Percentiles rank a stretch among this genome's conserved stretches.
phyloP scores from a whole-genome alignment of 768 basidiomycete genomes.

The Nidularia pulvinata region DNA sequence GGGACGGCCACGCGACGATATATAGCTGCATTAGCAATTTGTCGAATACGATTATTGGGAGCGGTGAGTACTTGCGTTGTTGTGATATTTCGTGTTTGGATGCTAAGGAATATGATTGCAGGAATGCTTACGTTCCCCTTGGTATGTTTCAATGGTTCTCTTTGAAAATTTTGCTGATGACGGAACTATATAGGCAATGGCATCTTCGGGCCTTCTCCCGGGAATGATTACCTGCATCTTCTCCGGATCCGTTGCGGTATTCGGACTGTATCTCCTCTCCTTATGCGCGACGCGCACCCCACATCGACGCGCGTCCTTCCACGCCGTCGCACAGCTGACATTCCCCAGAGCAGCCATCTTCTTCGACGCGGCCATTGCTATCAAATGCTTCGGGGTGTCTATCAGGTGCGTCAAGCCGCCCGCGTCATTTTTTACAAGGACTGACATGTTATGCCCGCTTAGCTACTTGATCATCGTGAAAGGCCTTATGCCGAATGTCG shows the following conservation, averaged over 20 bases:
- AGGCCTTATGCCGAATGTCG: slow-evolving; percentile 91
- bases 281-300: slow-evolving; percentile 77
- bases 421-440: no score
- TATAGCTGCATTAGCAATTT: slow-evolving; percentile 77
- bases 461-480: slow-evolving; percentile 94
- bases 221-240: slow-evolving; percentile 88
- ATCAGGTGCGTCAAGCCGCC: no score
- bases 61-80: slow-evolving; percentile 50
- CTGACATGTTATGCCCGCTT: no score
- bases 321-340: slow-evolving; percentile 80
- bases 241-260: slow-evolving; percentile 73
- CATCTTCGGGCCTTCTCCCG: slow-evolving; percentile 87
- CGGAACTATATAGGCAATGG: slow-evolving; percentile 65
- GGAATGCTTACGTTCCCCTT: slow-evolving; percentile 91
- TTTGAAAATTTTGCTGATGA: background rate
- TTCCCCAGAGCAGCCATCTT: slow-evolving; percentile 87
- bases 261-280: slow-evolving; percentile 90
- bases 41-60: slow-evolving; percentile 90
- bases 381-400: slow-evolving; percentile 97
- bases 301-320: slow-evolving; percentile 81
- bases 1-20: slow-evolving; percentile 71
- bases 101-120: no score
- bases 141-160: slow-evolving; percentile 36
- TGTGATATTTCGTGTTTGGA: no score
- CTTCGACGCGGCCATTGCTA: slow-evolving; percentile 94